Evolutionary conservation across 2,329 filamentous ascomycete species (phyloP), one percentile per base, ranked within the genome.

Genomic region (Phyllosticta citrichinensis): DNA sequence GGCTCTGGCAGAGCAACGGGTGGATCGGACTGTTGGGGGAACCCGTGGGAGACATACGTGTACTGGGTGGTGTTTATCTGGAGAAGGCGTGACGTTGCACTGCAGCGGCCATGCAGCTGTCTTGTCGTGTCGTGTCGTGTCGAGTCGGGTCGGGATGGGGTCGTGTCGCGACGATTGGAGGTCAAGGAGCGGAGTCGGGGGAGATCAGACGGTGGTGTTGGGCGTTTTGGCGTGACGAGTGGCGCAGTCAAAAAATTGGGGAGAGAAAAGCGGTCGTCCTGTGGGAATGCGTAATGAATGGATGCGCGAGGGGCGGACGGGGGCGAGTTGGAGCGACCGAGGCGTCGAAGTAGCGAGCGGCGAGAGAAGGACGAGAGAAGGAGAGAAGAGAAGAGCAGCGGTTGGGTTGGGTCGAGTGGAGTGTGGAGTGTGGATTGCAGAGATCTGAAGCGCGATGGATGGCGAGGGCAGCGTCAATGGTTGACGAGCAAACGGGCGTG

Each of bases 161-260:
- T 35, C 6, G 22, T 52, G 40, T 22, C 40, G 22, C 40, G 17
- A 52, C 52, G 54, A 20, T 17, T 24, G 54, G 59, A 50, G 54
- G 35, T 54, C 54, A 61, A 57, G 51, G 60, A 61, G 55, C 52
- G 60, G 60, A 61, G 40, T 53, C 55, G 40, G 55, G 51, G 58
- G 12, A 57, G 55, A 50, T 30, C 52, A 55, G 47, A 55, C 55
- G 60, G 51, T 50, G 51, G 55, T 52, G 55, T 27, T 54, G 55
- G 55, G 60, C 55, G 55, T 33, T 20, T 56, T 61, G 40, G 47
- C 52, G 58, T 55, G 35, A 55, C 55, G 25, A 54, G 60, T 61
- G 60, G 60, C 60, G 60, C 60, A 61, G 54, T 61, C 60, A 61
- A 61, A 61, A 57, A 61, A 55, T 60, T 54, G 40, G 58, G 58